Percentiles rank a stretch among this genome's conserved stretches.
phyloP scores from a whole-genome alignment of 1,139 yeast species.

The Pichia sp. region DNA sequence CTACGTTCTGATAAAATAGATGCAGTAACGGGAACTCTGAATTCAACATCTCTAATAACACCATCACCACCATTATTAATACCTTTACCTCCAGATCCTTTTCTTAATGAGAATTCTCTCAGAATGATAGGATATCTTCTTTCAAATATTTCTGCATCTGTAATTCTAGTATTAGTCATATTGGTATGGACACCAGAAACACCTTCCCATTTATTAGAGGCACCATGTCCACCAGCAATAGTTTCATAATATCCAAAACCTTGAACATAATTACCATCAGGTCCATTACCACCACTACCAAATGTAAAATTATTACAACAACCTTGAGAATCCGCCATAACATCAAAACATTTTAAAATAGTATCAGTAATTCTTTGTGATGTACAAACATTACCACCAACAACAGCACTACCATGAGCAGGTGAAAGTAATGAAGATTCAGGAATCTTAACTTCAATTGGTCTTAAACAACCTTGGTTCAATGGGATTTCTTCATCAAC shows the following conservation, averaged over 20 bases:
- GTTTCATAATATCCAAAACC: slow-evolving; percentile 50
- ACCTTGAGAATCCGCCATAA: slow-evolving; percentile 45
- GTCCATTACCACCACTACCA: slow-evolving; percentile 41
- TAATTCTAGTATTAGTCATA: slow-evolving; percentile 43
- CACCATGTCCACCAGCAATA: slow-evolving; percentile 48
- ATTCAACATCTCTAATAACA: slow-evolving; percentile 38
- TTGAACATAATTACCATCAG: slow-evolving; percentile 33
- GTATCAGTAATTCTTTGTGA: slow-evolving; percentile 46
- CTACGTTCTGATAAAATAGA: slow-evolving; percentile 39
- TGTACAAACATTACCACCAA: slow-evolving; percentile 49
- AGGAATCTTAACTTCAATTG: slow-evolving; percentile 41
- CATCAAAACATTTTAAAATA: slow-evolving; percentile 42
- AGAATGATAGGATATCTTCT: slow-evolving; percentile 39
- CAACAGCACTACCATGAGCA: slow-evolving; percentile 43
- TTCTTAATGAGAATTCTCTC: slow-evolving; percentile 33
- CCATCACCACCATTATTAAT: slow-evolving; percentile 37
- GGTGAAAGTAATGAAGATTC: slow-evolving; percentile 41
- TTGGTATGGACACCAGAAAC: slow-evolving; percentile 46
- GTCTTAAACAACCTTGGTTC: slow-evolving; percentile 46
- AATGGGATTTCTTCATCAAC: slow-evolving; percentile 45
- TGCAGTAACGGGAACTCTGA: slow-evolving; percentile 34
- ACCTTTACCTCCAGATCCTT: slow-evolving; percentile 36
- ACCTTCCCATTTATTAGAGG: slow-evolving; percentile 38
- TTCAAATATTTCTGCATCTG: slow-evolving; percentile 40
- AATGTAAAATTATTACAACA: slow-evolving; percentile 45